Conservation (phyloP, 345 rosid species). For the Acer campestre region DNA sequence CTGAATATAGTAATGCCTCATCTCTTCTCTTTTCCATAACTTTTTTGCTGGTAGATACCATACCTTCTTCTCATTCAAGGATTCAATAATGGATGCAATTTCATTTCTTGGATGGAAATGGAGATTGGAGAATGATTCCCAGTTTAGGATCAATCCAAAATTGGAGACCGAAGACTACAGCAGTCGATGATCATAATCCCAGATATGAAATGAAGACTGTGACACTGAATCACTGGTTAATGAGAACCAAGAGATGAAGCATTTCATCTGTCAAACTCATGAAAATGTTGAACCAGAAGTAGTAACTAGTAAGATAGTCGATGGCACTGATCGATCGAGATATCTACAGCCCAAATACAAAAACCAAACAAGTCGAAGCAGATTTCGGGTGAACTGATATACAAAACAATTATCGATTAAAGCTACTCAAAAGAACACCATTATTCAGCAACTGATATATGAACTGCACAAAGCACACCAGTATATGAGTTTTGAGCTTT, state of each 20-base stretch:
- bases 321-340: not conserved
- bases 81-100: not conserved
- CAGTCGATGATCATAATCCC: not conserved
- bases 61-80: not conserved
- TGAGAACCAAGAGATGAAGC: too few relatives aligned
- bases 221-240: not conserved
- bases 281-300: not conserved
- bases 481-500: constrained; percentile 37
- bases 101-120: not conserved
- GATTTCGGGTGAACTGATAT: not conserved
- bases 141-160: not conserved
- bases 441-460: constrained; percentile 36
- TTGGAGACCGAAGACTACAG: not conserved
- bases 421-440: constrained; percentile 16
- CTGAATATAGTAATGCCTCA: not conserved
- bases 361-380: not conserved
- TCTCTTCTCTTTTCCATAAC: not conserved
- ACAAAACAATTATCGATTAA: not conserved
- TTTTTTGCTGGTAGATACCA: not conserved
- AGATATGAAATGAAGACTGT: not conserved
- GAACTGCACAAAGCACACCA: constrained; percentile 41
- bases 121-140: not conserved
- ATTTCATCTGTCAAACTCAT: too few relatives aligned
- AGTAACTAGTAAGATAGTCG: not conserved
- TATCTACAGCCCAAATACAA: too few relatives aligned